These are phyloP conservation scores for Microsporum ferrugineum DNA, from an alignment of 2,329 filamentous ascomycete genomes.

Conservation along the genomic window DNA sequence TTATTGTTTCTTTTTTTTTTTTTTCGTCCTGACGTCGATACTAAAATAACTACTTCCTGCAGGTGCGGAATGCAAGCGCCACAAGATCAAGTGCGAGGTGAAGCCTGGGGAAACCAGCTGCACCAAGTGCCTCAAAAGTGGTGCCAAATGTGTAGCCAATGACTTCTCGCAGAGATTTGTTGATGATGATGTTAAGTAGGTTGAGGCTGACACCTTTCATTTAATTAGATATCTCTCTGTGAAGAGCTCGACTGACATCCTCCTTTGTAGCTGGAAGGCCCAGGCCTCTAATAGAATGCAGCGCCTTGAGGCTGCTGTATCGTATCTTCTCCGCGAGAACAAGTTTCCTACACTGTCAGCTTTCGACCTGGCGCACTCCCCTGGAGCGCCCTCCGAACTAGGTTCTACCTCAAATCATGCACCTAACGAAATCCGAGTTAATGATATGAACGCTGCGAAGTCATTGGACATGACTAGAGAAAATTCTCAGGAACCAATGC, in stretches of 20 bases:
- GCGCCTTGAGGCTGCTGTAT: slow-evolving; percentile 36
- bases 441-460: background rate
- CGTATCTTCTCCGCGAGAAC: slow-evolving; percentile 35
- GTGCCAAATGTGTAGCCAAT: slow-evolving; percentile 44
- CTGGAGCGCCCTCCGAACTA: slow-evolving; percentile 16
- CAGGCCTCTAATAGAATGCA: slow-evolving; percentile 33
- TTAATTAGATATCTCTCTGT: background rate
- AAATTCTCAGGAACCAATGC: slow-evolving; percentile 33
- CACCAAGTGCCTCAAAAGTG: slow-evolving; percentile 40
- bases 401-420: background rate
- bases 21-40: background rate
- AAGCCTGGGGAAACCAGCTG: slow-evolving; percentile 37
- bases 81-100: slow-evolving; percentile 47
- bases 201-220: slow-evolving; percentile 9
- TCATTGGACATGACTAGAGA: slow-evolving; percentile 37
- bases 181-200: slow-evolving; percentile 43
- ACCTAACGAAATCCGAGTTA: background rate
- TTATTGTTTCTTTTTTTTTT: background rate
- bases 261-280: slow-evolving; percentile 33
- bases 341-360: slow-evolving; percentile 30
- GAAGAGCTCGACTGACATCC: background rate
- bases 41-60: slow-evolving; percentile 12
- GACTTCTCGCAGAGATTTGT: slow-evolving; percentile 46
- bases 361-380: background rate
- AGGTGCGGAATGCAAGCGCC: slow-evolving; percentile 42